phyloP scores from a whole-genome alignment of 371 early-diverging fungal species.

The Dinochytrium kinnereticum region DNA sequence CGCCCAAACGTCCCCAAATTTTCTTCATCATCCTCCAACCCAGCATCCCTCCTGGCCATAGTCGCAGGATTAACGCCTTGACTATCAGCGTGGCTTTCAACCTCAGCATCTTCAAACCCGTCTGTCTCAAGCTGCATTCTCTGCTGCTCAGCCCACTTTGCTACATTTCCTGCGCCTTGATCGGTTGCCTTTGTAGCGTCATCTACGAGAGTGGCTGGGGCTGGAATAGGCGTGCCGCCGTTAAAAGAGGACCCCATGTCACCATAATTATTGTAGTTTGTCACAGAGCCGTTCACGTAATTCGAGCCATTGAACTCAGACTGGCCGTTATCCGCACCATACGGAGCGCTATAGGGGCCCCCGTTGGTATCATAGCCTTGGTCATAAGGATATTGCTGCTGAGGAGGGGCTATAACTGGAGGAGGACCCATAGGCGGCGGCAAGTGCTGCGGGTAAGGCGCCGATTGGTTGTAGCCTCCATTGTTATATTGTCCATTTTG shows the following conservation, averaged over 20 bases:
- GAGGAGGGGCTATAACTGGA: not conserved
- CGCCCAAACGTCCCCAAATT: no score
- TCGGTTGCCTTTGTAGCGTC: not conserved
- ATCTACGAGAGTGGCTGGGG: not conserved
- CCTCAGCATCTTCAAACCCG: slow-evolving; percentile 2
- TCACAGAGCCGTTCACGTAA: not conserved
- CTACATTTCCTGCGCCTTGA: slow-evolving; percentile 18
- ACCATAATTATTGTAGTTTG: not conserved
- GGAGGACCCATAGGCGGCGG: not conserved
- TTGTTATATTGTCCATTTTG: not conserved
- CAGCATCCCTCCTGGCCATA: not conserved
- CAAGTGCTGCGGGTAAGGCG: not conserved
- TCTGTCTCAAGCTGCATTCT: slow-evolving; percentile 14
- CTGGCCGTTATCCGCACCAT: not conserved
- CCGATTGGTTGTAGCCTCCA: not conserved
- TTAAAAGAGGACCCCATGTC: not conserved
- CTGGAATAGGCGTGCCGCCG: not conserved
- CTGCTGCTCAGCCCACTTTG: slow-evolving; percentile 20
- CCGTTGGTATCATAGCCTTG: not conserved
- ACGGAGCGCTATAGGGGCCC: not conserved
- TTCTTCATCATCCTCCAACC: not conserved
- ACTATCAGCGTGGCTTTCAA: not conserved
- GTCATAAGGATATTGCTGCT: not conserved
- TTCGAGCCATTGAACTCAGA: not conserved
- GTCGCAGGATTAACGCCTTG: slow-evolving; percentile 3